These are phyloP conservation scores for Umbellularia californica DNA, from an alignment of 164 flowering plant species.

Conservation along the genomic window DNA sequence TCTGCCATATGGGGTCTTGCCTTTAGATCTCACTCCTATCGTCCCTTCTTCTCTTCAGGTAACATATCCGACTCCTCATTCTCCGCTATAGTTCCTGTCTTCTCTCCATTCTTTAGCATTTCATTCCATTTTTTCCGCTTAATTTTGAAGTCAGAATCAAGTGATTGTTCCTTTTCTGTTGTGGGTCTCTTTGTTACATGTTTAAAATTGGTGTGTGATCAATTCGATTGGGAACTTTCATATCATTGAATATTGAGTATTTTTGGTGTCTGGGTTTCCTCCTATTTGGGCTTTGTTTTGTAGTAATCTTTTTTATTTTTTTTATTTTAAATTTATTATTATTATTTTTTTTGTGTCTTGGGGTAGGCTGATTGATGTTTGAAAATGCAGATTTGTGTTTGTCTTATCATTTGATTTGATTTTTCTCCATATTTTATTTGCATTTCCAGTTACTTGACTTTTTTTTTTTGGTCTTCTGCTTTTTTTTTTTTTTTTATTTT, in stretches of 20 bases:
- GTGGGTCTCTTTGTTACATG: background rate
- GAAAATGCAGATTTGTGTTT: background rate
- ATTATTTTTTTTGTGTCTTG: background rate
- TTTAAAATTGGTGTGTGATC: background rate
- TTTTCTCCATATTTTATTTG: background rate
- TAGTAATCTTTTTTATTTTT: too few relatives aligned
- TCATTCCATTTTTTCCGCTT: background rate
- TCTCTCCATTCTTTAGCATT: background rate
- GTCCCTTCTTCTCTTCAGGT: background rate
- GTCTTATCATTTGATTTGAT: background rate
- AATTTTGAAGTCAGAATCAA: background rate
- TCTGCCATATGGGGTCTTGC: background rate
- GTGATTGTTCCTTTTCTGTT: background rate
- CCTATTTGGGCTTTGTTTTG: background rate
- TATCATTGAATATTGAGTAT: too few relatives aligned
- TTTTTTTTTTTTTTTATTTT: too few relatives aligned
- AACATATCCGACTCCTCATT: background rate
- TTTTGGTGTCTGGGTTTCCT: background rate
- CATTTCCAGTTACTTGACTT: background rate
- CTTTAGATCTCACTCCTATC: background rate
- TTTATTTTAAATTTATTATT: too few relatives aligned
- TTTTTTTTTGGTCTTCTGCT: background rate
- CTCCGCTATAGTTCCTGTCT: background rate
- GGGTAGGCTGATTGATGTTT: background rate
- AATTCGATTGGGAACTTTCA: background rate